Conservation (phyloP, 305 asterid species). For the Withania somnifera region DNA sequence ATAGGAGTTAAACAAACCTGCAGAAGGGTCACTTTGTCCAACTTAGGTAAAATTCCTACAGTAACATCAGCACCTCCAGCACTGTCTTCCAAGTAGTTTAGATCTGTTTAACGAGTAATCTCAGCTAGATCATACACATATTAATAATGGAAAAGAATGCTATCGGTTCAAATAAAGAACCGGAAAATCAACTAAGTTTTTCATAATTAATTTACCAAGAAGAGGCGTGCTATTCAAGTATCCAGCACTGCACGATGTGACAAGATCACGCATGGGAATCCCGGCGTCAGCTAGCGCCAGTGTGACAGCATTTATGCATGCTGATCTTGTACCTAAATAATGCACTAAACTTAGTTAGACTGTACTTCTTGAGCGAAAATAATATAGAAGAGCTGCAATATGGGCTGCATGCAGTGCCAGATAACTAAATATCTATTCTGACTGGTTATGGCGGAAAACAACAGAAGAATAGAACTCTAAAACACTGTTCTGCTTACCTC, state of each 20-base stretch:
- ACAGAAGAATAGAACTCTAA: neutral
- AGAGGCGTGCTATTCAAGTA: slow-evolving; percentile 73
- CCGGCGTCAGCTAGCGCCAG: slow-evolving; percentile 99
- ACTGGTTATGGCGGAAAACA: neutral
- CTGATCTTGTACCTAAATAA: slow-evolving; percentile 84
- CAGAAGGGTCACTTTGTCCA: slow-evolving; percentile 88
- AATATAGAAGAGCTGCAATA: neutral
- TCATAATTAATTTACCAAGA: slow-evolving; percentile 42
- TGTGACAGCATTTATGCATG: slow-evolving; percentile 97
- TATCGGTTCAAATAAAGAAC: neutral
- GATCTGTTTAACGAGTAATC: slow-evolving; percentile 36
- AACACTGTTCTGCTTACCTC: slow-evolving; percentile 35
- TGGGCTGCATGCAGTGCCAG: neutral
- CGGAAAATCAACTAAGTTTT: neutral
- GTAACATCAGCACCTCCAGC: slow-evolving; percentile 99
- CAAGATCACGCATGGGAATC: slow-evolving; percentile 91
- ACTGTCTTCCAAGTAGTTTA: slow-evolving; percentile 86
- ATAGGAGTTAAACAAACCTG: slow-evolving; percentile 39
- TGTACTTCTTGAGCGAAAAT: neutral
- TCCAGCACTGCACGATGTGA: slow-evolving; percentile 90
- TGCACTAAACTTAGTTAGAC: slow-evolving; percentile 1
- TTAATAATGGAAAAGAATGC: neutral
- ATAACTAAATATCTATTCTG: neutral
- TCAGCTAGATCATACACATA: neutral
- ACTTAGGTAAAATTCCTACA: slow-evolving; percentile 77